Conservation (phyloP, 805 yeast genomes). For the Lachancea kluyveri region DNA sequence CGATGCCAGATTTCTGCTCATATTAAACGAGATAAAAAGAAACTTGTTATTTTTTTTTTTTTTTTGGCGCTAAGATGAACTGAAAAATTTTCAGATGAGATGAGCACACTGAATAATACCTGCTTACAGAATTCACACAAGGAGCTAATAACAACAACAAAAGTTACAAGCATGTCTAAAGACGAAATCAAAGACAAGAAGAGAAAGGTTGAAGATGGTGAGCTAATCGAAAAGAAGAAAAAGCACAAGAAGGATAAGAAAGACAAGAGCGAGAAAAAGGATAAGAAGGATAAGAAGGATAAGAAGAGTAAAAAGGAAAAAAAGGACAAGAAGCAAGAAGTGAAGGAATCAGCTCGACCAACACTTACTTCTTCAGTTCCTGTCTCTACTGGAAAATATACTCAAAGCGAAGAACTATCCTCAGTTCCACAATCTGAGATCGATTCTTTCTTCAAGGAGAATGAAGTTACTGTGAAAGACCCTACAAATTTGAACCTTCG, state of each 20-base stretch:
- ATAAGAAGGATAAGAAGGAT: constrained; percentile 30
- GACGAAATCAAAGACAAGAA: constrained; percentile 36
- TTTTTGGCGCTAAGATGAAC: constrained; percentile 3
- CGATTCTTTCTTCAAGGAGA: constrained; percentile 54
- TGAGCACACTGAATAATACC: not conserved
- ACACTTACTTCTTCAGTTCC: constrained; percentile 5
- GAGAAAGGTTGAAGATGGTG: constrained; percentile 31
- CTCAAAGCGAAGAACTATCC: constrained; percentile 36
- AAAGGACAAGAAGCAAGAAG: constrained; percentile 26
- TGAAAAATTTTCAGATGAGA: constrained; percentile 15
- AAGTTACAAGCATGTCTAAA: constrained; percentile 27
- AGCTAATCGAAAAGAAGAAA: constrained; percentile 26
- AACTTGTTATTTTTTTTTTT: constrained; percentile 4
- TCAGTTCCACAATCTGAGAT: constrained; percentile 47
- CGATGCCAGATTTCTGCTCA: too few relatives aligned
- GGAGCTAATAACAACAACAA: constrained; percentile 1
- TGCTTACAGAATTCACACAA: too few relatives aligned
- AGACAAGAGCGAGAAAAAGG: constrained; percentile 29
- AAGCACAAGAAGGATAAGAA: constrained; percentile 22
- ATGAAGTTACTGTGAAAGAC: constrained; percentile 79
- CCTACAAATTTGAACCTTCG: constrained; percentile 44
- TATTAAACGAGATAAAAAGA: too few relatives aligned
- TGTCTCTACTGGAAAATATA: constrained; percentile 25
- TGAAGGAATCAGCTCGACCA: constrained; percentile 21
- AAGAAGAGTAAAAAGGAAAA: constrained; percentile 29